Base-by-base conservation (phyloP, 352 stramenopile species). In the Phytophthora litchii region DNA sequence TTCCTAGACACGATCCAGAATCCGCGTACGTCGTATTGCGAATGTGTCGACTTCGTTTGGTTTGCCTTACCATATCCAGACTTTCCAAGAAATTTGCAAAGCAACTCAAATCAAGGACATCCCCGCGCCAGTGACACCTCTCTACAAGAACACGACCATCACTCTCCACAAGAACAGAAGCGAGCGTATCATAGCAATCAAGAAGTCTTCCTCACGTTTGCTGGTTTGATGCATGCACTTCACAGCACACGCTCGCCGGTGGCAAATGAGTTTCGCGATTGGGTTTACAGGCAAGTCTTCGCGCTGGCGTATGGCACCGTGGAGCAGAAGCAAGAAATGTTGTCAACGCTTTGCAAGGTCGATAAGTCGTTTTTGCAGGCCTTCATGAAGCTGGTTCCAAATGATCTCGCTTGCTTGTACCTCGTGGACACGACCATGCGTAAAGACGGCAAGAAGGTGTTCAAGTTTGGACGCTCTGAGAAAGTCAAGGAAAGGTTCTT, bases 111-210 rank as follows among this genome's bases (percentile, higher is more conserved):
- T 14, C 41, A 48, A 35, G 23, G 17, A 32, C 23, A 48, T 19
- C 41, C 23, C 23, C 23, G 13, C 3, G 12, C 34, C 3, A 48
- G 14, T 48, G 41, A 48, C 41, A 48, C 41, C 21, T 48, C 23
- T 48, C 41, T 48, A 48, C 23, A 48, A 36, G 23, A 35, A 6
- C 41, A 48, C 12, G 41, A 35, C 41, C 23, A 29, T 48, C 41
- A 21, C 21, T 48, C 41, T 48, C 23, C 23, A 48, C 41, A 48
- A 48, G 41, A 48, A 19, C 41, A 32, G 13, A 48, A 35, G 12
- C 41, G 23, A 21, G 13, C 23, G 5, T 35, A 35, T 35, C 12
- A 32, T 23, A 35, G 35, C 1, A 21, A 14, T 20, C 41, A 48
- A 36, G 41, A 48, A 29, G 17, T 48, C 41, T 48, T 29, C 17